Evolutionary conservation across 148 eudicot genomes (phyloP).

Genomic region (Rhododendron simsii): DNA sequence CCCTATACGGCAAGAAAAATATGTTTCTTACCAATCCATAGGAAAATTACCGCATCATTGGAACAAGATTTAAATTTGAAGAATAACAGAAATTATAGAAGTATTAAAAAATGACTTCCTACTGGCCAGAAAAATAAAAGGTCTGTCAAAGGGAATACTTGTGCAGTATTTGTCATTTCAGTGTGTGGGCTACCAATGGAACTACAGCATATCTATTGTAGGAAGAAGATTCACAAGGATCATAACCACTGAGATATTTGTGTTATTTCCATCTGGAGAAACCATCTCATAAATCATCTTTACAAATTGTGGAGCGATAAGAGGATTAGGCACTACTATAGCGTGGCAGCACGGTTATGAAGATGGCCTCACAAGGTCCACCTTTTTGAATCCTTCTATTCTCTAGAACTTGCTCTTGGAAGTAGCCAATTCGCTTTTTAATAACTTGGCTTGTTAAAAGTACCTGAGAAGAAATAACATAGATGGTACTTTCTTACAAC

Average conservation of each 20-base stretch:
- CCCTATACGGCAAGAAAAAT: constrained; percentile 15
- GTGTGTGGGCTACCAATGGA: too few relatives aligned
- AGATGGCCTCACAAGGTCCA: neutral
- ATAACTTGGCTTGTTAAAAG: neutral
- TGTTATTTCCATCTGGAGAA: neutral
- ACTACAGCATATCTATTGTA: neutral
- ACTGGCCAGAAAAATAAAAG: constrained; percentile 7
- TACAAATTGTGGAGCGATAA: neutral
- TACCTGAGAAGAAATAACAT: neutral
- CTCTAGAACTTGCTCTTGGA: neutral
- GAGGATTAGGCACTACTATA: neutral
- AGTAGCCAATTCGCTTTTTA: neutral
- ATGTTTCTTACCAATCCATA: neutral
- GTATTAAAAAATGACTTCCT: neutral
- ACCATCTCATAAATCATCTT: neutral
- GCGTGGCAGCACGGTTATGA: neutral
- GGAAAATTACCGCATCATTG: neutral
- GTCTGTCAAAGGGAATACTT: neutral
- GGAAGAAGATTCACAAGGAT: neutral
- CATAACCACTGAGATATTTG: neutral
- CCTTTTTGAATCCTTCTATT: too few relatives aligned
- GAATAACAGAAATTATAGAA: neutral
- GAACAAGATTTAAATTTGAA: neutral
- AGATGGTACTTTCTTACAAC: neutral
- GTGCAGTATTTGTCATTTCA: too few relatives aligned